Evolutionary conservation across 345 rosid species (phyloP).

Genomic region (Boechera divaricarpa): DNA sequence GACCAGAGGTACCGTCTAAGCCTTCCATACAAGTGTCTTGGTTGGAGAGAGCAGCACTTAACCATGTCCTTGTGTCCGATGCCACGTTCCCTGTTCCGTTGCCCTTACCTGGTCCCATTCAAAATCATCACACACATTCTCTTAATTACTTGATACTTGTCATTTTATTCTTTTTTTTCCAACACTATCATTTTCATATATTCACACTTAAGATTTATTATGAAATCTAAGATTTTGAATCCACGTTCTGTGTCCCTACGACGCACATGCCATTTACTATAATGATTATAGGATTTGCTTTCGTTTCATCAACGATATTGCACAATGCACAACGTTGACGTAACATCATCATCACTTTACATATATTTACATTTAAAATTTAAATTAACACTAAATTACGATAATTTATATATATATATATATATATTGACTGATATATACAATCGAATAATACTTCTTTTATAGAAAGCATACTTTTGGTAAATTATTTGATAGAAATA

Average conservation of each 20-base stretch:
- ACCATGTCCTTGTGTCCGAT: conserved; percentile 75
- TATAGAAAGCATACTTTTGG: background rate
- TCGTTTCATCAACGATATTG: conserved; percentile 23
- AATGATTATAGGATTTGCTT: conserved; percentile 22
- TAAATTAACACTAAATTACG: too few species aligned
- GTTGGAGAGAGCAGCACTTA: conserved; percentile 82
- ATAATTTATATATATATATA: too few species aligned
- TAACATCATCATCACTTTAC: conserved; percentile 33
- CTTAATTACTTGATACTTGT: conserved; percentile 3
- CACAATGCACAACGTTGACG: conserved; percentile 31
- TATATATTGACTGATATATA: background rate
- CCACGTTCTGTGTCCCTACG: conserved; percentile 38
- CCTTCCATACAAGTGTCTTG: conserved; percentile 92
- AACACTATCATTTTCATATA: conserved; percentile 37
- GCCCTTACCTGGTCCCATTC: conserved; percentile 56
- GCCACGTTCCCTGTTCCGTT: conserved; percentile 76
- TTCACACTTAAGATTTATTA: conserved; percentile 36
- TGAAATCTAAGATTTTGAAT: conserved; percentile 4
- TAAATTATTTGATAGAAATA: background rate
- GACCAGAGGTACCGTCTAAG: conserved; percentile 61
- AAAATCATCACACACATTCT: conserved; percentile 15
- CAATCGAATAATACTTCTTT: background rate
- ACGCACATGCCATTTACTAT: conserved; percentile 37
- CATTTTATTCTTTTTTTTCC: conserved; percentile 6
- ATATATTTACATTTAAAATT: too few species aligned